phyloP scores from a whole-genome alignment of 164 flowering plant genomes.

The Dillenia turbinata region DNA sequence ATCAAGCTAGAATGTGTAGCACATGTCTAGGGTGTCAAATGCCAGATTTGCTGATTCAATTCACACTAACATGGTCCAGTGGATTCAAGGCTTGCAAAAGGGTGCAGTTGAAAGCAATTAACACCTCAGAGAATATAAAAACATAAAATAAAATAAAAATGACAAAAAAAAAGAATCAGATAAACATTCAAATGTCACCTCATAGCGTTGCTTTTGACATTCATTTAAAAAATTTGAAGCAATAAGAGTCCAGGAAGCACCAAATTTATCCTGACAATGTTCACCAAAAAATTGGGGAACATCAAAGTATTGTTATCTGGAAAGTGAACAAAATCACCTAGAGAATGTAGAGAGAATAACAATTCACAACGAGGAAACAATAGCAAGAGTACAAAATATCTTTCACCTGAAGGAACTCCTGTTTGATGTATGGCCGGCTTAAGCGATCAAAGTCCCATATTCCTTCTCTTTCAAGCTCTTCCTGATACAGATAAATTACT shows the following conservation, averaged over 20 bases:
- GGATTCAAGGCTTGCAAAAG: no score
- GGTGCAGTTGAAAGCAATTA: no score
- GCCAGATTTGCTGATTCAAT: no score
- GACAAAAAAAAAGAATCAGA: no score
- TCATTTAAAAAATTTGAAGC: slow-evolving; percentile 75
- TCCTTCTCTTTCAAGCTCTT: slow-evolving; percentile 93
- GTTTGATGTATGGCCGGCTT: slow-evolving; percentile 68
- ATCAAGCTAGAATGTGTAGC: no score
- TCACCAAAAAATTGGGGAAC: not conserved
- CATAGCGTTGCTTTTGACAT: slow-evolving; percentile 58
- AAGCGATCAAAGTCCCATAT: slow-evolving; percentile 88
- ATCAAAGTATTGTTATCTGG: not conserved
- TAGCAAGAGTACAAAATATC: not conserved
- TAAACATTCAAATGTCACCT: slow-evolving; percentile 41
- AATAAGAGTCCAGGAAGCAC: slow-evolving; percentile 68
- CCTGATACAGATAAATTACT: slow-evolving; percentile 38
- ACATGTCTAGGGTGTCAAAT: no score
- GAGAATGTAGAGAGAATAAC: not conserved
- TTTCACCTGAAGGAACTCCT: slow-evolving; percentile 60
- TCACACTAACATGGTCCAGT: no score
- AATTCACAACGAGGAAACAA: not conserved
- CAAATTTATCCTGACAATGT: slow-evolving; percentile 76
- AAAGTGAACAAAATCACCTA: not conserved
- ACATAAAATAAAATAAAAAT: no score
- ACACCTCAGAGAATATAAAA: no score